A percentile compares a stretch with the other conserved stretches of the same genome.
These are phyloP conservation scores for Atkinsonella hypoxylon DNA, from an alignment of 2,329 filamentous ascomycete species.

Conservation along the genomic window DNA sequence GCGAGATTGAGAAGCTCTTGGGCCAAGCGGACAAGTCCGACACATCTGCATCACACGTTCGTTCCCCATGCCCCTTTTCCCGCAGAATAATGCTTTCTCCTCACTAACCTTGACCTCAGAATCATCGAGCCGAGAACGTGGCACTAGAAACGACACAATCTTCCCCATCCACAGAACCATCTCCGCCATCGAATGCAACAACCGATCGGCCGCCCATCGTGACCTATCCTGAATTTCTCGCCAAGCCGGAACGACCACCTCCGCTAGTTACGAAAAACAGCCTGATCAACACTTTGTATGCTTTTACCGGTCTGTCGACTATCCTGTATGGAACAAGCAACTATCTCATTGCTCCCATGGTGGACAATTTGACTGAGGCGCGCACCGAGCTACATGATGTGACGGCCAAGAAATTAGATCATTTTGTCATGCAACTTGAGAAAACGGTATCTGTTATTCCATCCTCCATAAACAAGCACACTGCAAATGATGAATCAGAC, in stretches of 20 bases:
- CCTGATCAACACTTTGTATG: conserved; percentile 47
- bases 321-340: conserved; percentile 60
- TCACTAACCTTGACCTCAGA: background rate
- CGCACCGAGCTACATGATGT: conserved; percentile 40
- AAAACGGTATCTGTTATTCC: conserved; percentile 50
- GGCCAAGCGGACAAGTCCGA: conserved; percentile 13
- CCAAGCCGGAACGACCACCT: conserved; percentile 40
- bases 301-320: conserved; percentile 44
- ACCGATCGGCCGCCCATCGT: conserved; percentile 47
- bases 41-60: conserved; percentile 9
- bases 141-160: background rate
- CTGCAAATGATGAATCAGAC: conserved; percentile 16
- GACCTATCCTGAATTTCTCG: conserved; percentile 59
- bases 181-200: conserved; percentile 14
- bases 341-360: conserved; percentile 54
- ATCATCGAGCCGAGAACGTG: background rate
- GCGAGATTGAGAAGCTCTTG: conserved; percentile 59
- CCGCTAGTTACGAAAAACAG: conserved; percentile 50
- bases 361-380: conserved; percentile 37
- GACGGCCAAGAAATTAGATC: conserved; percentile 31
- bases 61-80: conserved; percentile 7
- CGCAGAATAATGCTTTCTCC: background rate
- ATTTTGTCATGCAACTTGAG: conserved; percentile 40
- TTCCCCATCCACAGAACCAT: conserved; percentile 8
- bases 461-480: conserved; percentile 9